These are phyloP conservation scores for Globisporangium viniferum DNA, from an alignment of 352 stramenopile species.

Conservation along the genomic window DNA sequence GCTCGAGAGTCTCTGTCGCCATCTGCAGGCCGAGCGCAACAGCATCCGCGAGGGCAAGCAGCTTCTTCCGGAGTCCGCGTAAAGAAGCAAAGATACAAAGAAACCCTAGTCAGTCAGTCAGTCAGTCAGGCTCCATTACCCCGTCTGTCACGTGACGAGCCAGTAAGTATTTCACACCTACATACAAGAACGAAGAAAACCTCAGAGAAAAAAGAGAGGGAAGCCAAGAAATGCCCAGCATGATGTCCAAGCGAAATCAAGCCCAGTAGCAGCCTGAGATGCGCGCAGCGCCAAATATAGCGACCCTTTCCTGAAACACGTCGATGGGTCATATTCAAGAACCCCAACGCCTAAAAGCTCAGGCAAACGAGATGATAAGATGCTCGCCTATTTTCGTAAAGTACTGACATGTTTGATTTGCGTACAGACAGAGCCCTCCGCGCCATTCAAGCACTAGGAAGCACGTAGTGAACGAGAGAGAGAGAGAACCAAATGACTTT, in stretches of 20 bases:
- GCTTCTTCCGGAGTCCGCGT: constrained; percentile 12
- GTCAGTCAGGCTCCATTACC: not conserved
- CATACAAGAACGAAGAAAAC: not conserved
- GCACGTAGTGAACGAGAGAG: not conserved
- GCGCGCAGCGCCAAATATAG: not conserved
- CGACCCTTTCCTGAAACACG: not conserved
- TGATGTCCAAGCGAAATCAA: not conserved
- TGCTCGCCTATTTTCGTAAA: constrained; percentile 6
- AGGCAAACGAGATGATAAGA: not conserved
- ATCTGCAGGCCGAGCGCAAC: constrained; percentile 79
- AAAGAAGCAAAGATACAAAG: not conserved
- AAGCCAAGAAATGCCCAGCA: not conserved
- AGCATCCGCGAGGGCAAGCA: constrained; percentile 29
- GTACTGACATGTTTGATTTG: not conserved
- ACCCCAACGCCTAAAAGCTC: not conserved
- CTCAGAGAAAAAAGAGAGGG: not conserved
- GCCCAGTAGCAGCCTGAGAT: too few relatives aligned
- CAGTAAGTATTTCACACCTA: not conserved
- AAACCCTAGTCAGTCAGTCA: not conserved
- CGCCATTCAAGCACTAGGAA: not conserved
- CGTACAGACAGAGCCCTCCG: not conserved
- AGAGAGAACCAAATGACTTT: not conserved
- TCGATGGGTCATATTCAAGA: not conserved
- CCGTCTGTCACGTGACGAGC: not conserved
- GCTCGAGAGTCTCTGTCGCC: constrained; percentile 77